Conservation (phyloP, 2,329 filamentous ascomycete species). For the Lachnellula occidentalis region DNA sequence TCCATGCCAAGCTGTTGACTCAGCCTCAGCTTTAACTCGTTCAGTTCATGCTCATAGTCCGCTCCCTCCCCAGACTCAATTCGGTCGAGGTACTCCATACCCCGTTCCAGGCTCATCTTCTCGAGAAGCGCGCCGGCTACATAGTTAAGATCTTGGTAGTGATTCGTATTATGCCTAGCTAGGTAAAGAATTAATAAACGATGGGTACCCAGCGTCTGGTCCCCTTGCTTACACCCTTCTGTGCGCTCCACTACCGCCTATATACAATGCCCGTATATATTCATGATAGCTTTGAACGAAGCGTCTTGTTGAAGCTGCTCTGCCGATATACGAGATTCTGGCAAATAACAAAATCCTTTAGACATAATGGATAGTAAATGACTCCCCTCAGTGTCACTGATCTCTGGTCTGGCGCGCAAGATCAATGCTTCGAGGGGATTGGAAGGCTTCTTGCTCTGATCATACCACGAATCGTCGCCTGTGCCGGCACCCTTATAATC, state of each 20-base stretch:
- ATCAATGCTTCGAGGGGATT: conserved; percentile 2
- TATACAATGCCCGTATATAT: not conserved
- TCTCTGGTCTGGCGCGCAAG: conserved; percentile 1
- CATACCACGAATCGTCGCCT: conserved; percentile 11
- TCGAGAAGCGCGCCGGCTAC: not conserved
- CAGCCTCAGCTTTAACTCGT: not conserved
- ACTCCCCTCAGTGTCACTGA: conserved; percentile 4
- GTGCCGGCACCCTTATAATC: not conserved
- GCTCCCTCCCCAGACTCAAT: not conserved
- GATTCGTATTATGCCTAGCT: too few species aligned
- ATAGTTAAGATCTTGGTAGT: not conserved
- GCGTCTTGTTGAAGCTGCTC: not conserved
- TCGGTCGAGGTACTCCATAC: not conserved
- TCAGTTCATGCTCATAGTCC: not conserved
- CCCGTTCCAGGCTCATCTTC: not conserved
- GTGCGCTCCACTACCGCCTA: not conserved
- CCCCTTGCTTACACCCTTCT: not conserved
- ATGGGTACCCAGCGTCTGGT: not conserved
- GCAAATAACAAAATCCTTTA: conserved; percentile 10
- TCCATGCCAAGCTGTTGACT: not conserved
- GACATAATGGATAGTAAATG: conserved; percentile 6
- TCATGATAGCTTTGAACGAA: not conserved
- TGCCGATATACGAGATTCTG: not conserved
- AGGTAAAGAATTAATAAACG: too few species aligned
- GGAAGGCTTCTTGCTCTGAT: conserved; percentile 3